Evolutionary conservation across 2,329 filamentous ascomycete genomes (phyloP).

Genomic region (Colletotrichum karsti): DNA sequence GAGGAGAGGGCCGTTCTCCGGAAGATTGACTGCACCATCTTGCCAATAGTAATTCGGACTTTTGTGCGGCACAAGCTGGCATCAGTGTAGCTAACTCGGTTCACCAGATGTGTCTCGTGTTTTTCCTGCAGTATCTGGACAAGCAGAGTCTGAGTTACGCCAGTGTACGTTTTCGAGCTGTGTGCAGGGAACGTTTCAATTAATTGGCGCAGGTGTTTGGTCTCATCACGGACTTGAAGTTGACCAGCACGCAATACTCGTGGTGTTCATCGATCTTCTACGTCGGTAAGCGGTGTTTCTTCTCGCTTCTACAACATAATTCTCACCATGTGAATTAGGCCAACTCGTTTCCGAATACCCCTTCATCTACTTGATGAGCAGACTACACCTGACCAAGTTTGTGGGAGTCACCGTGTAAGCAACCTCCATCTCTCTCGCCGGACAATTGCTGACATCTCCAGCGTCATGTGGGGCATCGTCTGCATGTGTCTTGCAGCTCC

Average conservation of each 20-base stretch:
- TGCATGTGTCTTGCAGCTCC: conserved; percentile 54
- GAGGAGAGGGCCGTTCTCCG: conserved; percentile 40
- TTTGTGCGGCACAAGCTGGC: neutral
- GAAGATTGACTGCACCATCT: conserved; percentile 42
- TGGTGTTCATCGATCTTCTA: conserved; percentile 51
- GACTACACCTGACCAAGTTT: conserved; percentile 57
- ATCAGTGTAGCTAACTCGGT: neutral
- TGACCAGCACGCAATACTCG: conserved; percentile 55
- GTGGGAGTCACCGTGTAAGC: conserved; percentile 55
- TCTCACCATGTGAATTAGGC: conserved; percentile 25
- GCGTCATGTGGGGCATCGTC: conserved; percentile 51
- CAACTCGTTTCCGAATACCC: conserved; percentile 57
- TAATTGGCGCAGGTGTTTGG: conserved; percentile 46
- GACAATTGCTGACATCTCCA: conserved; percentile 12
- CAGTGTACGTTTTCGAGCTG: conserved; percentile 25
- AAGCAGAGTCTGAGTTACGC: conserved; percentile 61
- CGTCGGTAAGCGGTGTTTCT: conserved; percentile 42
- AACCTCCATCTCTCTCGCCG: neutral
- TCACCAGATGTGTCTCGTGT: conserved; percentile 48
- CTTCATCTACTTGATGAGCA: conserved; percentile 59
- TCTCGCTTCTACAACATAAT: accelerated
- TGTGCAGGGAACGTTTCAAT: too few species aligned
- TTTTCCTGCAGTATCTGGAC: conserved; percentile 54
- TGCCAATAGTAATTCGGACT: conserved; percentile 36
- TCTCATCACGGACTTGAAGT: conserved; percentile 52